These are phyloP conservation scores for Phytophthora tentaculata DNA, from an alignment of 352 stramenopile genomes.

Conservation along the genomic window DNA sequence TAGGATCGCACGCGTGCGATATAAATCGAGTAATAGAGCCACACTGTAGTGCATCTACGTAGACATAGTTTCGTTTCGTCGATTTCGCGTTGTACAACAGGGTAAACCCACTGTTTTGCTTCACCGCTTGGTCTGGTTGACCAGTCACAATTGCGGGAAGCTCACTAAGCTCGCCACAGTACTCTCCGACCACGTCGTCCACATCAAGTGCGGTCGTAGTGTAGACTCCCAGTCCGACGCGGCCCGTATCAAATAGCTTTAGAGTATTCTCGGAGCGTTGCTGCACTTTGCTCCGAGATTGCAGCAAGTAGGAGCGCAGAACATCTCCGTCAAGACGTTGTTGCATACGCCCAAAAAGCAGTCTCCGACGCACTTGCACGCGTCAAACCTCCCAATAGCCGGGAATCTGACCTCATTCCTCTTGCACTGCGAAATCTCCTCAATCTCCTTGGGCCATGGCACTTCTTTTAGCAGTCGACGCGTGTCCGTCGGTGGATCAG, in stretches of 20 bases:
- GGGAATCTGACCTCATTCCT: not conserved
- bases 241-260: not conserved
- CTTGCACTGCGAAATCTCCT: not conserved
- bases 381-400: not conserved
- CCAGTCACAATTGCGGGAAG: not conserved
- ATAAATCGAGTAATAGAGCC: not conserved
- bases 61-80: not conserved
- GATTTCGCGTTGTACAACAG: not conserved
- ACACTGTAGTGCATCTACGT: not conserved
- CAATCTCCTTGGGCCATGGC: not conserved
- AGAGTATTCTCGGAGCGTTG: not conserved
- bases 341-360: not conserved
- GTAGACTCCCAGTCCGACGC: not conserved
- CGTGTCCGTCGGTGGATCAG: not conserved
- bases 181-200: not conserved
- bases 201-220: not conserved
- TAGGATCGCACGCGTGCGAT: not conserved
- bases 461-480: not conserved
- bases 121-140: not conserved
- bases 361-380: not conserved
- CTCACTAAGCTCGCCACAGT: not conserved
- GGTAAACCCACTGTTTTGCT: not conserved
- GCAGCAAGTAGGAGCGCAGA: not conserved
- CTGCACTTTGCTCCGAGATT: not conserved
- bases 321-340: not conserved